These are phyloP conservation scores for Pseudodiploospora longispora DNA, from an alignment of 2,329 filamentous ascomycete genomes.

Conservation along the genomic window DNA sequence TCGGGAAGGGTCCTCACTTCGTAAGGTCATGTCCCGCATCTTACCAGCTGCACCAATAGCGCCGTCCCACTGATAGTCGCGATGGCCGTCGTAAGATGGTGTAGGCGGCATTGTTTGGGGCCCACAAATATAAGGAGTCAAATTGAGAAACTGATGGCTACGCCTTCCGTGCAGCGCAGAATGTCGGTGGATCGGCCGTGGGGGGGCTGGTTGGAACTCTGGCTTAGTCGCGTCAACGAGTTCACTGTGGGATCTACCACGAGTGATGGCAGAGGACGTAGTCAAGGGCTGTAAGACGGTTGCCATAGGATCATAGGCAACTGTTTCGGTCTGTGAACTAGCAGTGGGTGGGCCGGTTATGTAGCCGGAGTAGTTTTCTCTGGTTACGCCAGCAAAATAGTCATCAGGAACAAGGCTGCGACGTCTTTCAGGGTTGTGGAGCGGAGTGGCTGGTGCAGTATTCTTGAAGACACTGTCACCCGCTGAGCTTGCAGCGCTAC, in stretches of 20 bases:
- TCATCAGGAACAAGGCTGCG: constrained; percentile 46
- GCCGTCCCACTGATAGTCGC: constrained; percentile 36
- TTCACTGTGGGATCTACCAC: constrained; percentile 20
- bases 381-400: constrained; percentile 39
- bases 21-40: constrained; percentile 26
- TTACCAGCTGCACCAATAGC: constrained; percentile 25
- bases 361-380: constrained; percentile 20
- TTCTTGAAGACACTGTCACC: constrained; percentile 42
- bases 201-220: constrained; percentile 18
- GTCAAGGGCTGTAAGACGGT: constrained; percentile 26
- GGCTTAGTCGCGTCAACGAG: constrained; percentile 14
- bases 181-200: constrained; percentile 31
- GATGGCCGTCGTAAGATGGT: constrained; percentile 25
- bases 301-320: constrained; percentile 32
- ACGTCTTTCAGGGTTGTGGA: constrained; percentile 46
- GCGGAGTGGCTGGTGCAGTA: constrained; percentile 38
- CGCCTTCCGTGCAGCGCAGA: constrained; percentile 34
- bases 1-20: constrained; percentile 21
- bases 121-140: constrained; percentile 19
- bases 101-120: constrained; percentile 26
- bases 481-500: constrained; percentile 57
- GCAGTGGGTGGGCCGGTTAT: constrained; percentile 18
- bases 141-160: constrained; percentile 35
- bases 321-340: constrained; percentile 16
- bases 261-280: constrained; percentile 5